These are phyloP conservation scores for Tagetes erecta DNA, from an alignment of 129 eudicot species.

Conservation along the genomic window DNA sequence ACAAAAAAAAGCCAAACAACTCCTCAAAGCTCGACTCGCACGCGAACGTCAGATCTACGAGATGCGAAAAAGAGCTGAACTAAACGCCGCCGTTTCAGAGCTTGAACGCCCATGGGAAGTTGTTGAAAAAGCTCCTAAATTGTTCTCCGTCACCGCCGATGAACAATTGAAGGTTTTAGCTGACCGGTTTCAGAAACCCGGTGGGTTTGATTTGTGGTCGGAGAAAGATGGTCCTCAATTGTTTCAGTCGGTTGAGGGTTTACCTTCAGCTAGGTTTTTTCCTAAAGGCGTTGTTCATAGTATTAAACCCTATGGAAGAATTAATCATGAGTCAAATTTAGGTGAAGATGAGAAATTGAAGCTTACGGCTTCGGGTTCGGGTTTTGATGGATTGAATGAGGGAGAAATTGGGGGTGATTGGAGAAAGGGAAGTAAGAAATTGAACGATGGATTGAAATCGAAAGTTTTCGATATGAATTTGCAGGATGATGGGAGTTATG, in stretches of 20 bases:
- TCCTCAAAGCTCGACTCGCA: slow-evolving; percentile 79
- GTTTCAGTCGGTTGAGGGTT: slow-evolving; percentile 55
- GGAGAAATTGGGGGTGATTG: slow-evolving; percentile 22
- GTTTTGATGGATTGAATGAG: slow-evolving; percentile 12
- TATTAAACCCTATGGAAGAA: slow-evolving; percentile 63
- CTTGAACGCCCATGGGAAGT: slow-evolving; percentile 94
- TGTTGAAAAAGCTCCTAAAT: slow-evolving; percentile 66
- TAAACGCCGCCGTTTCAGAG: slow-evolving; percentile 75
- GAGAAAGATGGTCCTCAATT: slow-evolving; percentile 91
- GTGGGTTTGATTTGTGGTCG: slow-evolving; percentile 96
- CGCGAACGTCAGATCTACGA: slow-evolving; percentile 91
- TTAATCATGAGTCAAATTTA: neutral
- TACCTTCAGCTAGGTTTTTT: slow-evolving; percentile 82
- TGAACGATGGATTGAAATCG: slow-evolving; percentile 21
- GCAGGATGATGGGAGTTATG: slow-evolving; percentile 77
- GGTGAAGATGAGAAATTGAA: neutral
- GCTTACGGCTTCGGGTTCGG: neutral
- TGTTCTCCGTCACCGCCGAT: slow-evolving; percentile 77
- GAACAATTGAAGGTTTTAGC: slow-evolving; percentile 89
- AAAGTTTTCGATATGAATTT: slow-evolving; percentile 69
- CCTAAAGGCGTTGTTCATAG: slow-evolving; percentile 98
- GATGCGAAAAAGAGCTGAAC: slow-evolving; percentile 90
- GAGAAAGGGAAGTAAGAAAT: neutral
- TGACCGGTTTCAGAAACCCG: slow-evolving; percentile 93
- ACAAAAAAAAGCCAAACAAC: slow-evolving; percentile 72